phyloP scores from a whole-genome alignment of 2,329 filamentous ascomycete genomes.

The Albifimbria verrucaria region DNA sequence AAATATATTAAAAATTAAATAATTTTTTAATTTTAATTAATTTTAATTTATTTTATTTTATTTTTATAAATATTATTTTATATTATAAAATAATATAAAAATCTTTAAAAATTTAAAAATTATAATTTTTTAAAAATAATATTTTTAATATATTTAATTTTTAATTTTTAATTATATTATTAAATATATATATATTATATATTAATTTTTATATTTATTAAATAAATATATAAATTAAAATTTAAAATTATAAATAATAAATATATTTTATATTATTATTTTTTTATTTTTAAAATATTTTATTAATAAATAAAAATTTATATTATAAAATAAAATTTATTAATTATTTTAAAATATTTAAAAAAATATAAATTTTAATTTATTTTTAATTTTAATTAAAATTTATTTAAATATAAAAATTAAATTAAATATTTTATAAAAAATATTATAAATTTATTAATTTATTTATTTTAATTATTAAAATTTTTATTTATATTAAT shows the following conservation, averaged over 20 bases:
- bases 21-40: too few relatives aligned
- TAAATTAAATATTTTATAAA: background rate
- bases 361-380: background rate
- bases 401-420: too few relatives aligned
- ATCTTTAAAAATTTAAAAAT: background rate
- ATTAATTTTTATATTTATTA: too few relatives aligned
- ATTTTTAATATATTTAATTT: background rate
- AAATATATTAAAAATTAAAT: too few relatives aligned
- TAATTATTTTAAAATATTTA: background rate
- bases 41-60: background rate
- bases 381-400: background rate
- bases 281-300: background rate
- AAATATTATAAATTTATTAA: too few relatives aligned
- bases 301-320: background rate
- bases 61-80: background rate
- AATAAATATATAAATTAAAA: background rate
- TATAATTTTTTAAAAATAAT: conserved; percentile 1
- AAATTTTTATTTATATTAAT: background rate
- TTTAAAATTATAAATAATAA: background rate
- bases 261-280: too few relatives aligned
- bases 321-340: background rate
- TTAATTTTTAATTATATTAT: conserved; percentile 1
- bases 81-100: too few relatives aligned
- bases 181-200: too few relatives aligned
- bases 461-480: background rate